Evolutionary conservation across 805 yeast genomes (phyloP), one percentile per base, ranked within the genome.

Genomic region (Candida ponderosae): DNA sequence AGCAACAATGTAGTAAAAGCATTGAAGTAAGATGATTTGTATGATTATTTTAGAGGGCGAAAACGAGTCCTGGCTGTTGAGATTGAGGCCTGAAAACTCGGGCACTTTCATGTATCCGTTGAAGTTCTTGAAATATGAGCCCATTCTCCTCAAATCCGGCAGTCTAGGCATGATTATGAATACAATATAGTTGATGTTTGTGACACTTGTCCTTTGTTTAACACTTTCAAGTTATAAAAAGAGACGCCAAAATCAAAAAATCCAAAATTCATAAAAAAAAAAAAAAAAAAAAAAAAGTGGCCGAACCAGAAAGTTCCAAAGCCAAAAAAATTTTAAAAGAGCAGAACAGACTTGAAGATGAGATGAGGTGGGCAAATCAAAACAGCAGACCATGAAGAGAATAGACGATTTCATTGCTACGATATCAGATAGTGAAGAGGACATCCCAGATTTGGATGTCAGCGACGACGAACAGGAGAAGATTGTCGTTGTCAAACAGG

Each of bases 11-110:
- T 90, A 90, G 61, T 89, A 89, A 40, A 85, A 76, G 28, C 76
- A 53, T 56, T 90, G 98, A 19, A 90, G 61, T 18, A 85, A 62
- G 6, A 87, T 57, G 16, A 90, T 90, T 58, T 90, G 97, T 31
- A 75, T 54, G 33, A 78, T 61, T 34, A 81, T 71, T 36, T 78
- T 69, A 31, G 64, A 50, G 1, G 89, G 87, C 1, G 85, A 73
- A 18, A 72, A 56, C 7, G 70, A 62, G 40, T 71, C 76, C 41
- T 54, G 57, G 29, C 43, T 18, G 45, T 28, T 19, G 35, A 21
- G 11, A 21, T 21, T 21, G 24, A 21, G 24, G 24, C 4, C 7
- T 21, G 24, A 9, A 11, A 21, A 9, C 11, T 8, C 14, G 28
- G 28, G 28, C 13, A 24, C 13, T n/a, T 24, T 24, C 6, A 24